Evolutionary conservation across 306 rosid genomes (phyloP).

Genomic region (Castanea mollissima): DNA sequence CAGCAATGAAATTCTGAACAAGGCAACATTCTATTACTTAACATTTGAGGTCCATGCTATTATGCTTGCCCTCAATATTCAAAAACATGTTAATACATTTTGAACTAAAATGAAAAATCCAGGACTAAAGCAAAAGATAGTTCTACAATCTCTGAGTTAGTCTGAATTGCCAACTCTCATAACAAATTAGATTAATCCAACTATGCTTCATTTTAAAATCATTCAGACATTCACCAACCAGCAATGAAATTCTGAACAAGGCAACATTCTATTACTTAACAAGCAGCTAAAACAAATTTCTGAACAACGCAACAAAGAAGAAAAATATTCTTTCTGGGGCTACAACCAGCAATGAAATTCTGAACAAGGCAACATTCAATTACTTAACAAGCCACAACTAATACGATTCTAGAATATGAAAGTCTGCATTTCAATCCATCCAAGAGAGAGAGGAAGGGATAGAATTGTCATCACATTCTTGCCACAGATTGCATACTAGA

Average conservation of each 20-base stretch:
- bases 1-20: neutral
- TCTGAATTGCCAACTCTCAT: no score
- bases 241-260: neutral
- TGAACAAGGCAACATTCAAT: neutral
- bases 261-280: neutral
- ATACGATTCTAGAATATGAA: neutral
- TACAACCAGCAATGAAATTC: neutral
- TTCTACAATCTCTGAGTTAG: no score
- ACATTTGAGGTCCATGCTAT: neutral
- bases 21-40: neutral
- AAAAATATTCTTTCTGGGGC: neutral
- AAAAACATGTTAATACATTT: no score
- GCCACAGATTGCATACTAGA: conserved; percentile 16
- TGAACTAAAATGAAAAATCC: no score
- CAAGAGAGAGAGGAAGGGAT: no score
- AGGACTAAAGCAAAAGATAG: no score
- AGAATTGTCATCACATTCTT: conserved; percentile 9
- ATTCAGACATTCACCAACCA: no score
- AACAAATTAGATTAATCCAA: no score
- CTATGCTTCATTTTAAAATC: no score
- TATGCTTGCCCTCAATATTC: no score
- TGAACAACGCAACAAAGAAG: neutral
- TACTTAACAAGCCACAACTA: neutral
- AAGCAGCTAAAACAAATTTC: neutral
- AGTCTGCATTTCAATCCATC: conserved; percentile 9